A percentile compares a stretch with the other conserved stretches of the same genome.
phyloP scores from a whole-genome alignment of 192 early-diverging fungal genomes.

The Backusella parvicylindrica region DNA sequence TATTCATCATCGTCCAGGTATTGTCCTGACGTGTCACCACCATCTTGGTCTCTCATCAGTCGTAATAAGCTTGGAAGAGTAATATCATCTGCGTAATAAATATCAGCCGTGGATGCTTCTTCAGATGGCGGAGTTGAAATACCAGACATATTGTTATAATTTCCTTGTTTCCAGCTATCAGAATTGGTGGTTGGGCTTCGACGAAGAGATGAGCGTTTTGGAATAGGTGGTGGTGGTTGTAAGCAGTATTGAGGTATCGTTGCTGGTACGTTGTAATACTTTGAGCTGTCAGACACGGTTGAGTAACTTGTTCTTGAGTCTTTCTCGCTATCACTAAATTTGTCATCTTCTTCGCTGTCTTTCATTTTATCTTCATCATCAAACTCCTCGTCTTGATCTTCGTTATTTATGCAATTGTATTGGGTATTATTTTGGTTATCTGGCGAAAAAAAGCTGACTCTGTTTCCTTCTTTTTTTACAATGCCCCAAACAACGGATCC shows the following conservation, averaged over 20 bases:
- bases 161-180: not conserved
- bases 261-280: not conserved
- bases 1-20: not conserved
- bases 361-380: constrained; percentile 7
- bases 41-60: constrained; percentile 4
- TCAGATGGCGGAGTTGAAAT: not conserved
- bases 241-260: not conserved
- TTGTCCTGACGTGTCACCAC: not conserved
- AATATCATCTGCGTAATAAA: constrained; percentile 2
- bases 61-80: constrained; percentile 1
- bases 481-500: constrained; percentile 31
- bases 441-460: constrained; percentile 19
- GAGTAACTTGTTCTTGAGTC: not conserved
- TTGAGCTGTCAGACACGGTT: not conserved
- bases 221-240: constrained; percentile 23
- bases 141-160: not conserved
- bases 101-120: not conserved
- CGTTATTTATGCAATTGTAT: constrained; percentile 15
- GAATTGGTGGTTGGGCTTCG: not conserved
- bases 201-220: constrained; percentile 20
- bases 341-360: not conserved
- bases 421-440: not conserved
- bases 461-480: constrained; percentile 25
- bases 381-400: not conserved
- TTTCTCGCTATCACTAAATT: not conserved